Base-by-base conservation (phyloP, 345 rosid species). In the Jatropha curcas region DNA sequence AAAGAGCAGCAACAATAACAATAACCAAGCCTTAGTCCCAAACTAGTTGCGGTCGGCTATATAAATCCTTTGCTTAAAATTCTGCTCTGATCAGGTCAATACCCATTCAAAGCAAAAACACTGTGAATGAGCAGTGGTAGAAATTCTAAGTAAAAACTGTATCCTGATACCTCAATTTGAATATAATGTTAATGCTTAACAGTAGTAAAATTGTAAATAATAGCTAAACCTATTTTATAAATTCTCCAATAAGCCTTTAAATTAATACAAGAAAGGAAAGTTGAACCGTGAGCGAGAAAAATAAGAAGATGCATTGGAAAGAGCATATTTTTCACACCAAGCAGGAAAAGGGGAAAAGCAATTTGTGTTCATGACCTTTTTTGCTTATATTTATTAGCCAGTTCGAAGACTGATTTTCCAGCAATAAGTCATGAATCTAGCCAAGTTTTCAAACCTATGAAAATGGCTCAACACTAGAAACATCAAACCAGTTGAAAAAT, bases 401-500 rank as follows among this genome's bases (percentile, higher is more conserved):
- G 27, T 55, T 55, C 22, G n/a, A 22, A 55, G 28, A 60, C 46
- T 55, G 13, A 16, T 70, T 57, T 30, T 70, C 53, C 50, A 62
- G 20, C 66, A 62, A 34, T 12, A 62, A 35, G 27, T 48, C 45
- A 19, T 41, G 41, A 59, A 41, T 43, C 41, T 66, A 41, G 19
- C 4, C 19, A 39, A 70, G 35, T 41, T 51, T 34, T 67, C 28
- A 53, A 57, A 11, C 55, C 39, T 12, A 39, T 50, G 20, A 30
- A 48, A 30, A 70, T 48, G 34, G 46, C 46, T n/a, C 46, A 13
- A 16, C 30, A 48, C 30, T 31, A 61, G 45, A 45, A 46, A 3
- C 74, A 45, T 46, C 30, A 53, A n/a, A 39, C 22, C 63, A 20
- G 51, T 63, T 52, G 33, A 65, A 46, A 63, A 52, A 25, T 14